Percentiles rank a stretch among this genome's conserved stretches.
phyloP scores from a whole-genome alignment of 805 yeast genomes.

The Suhomyces pyralidae region DNA sequence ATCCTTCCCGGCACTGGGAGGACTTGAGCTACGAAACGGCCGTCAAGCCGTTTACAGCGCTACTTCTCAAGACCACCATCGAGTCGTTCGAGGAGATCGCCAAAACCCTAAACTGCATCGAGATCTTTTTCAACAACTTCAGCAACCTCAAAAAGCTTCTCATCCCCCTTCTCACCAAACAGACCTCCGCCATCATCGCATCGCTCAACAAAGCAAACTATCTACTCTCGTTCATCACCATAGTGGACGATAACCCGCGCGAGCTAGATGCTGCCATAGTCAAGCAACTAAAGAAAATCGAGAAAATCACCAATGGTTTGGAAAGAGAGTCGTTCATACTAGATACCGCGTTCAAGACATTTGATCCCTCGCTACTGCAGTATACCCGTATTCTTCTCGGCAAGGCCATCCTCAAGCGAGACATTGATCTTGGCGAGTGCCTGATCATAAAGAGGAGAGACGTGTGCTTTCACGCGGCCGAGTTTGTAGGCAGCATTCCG shows the following conservation, averaged over 20 bases:
- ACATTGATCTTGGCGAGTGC: slow-evolving; percentile 26
- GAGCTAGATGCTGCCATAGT: slow-evolving; percentile 21
- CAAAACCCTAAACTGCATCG: slow-evolving; percentile 32
- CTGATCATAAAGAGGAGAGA: slow-evolving; percentile 35
- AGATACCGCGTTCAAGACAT: slow-evolving; percentile 26
- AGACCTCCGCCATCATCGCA: slow-evolving; percentile 26
- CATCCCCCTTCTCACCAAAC: slow-evolving; percentile 34
- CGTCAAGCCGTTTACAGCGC: slow-evolving; percentile 11
- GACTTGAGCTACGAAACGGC: slow-evolving; percentile 11
- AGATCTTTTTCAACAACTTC: slow-evolving; percentile 36
- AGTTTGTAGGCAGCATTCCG: slow-evolving; percentile 42
- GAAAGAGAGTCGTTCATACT: slow-evolving; percentile 32
- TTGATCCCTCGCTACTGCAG: slow-evolving; percentile 33
- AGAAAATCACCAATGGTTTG: slow-evolving; percentile 37
- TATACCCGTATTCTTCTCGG: slow-evolving; percentile 39
- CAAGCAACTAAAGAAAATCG: slow-evolving; percentile 33
- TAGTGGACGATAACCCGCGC: slow-evolving; percentile 23
- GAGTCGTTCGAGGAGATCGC: slow-evolving; percentile 14
- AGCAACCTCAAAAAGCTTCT: slow-evolving; percentile 34
- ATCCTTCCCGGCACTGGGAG: slow-evolving; percentile 14
- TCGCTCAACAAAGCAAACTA: slow-evolving; percentile 25
- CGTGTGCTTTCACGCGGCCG: slow-evolving; percentile 41
- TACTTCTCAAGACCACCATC: slow-evolving; percentile 9
- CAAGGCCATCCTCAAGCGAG: slow-evolving; percentile 37
- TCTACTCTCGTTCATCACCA: slow-evolving; percentile 28